A percentile compares a stretch with the other conserved stretches of the same genome.
Evolutionary conservation across 2,329 filamentous ascomycete genomes (phyloP).

Genomic region (Lachnellula hyalina): DNA sequence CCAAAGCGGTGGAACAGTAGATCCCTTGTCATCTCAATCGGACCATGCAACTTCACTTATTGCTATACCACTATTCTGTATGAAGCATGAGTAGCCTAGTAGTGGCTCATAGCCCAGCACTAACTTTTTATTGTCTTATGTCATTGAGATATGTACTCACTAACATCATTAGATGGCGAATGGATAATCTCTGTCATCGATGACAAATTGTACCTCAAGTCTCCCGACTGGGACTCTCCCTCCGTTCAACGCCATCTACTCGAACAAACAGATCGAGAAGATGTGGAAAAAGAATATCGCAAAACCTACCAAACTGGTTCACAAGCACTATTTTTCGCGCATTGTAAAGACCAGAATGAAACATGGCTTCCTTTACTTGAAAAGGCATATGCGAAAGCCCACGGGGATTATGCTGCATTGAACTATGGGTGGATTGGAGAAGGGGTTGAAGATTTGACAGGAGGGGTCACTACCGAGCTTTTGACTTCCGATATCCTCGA

Average conservation of each 20-base stretch:
- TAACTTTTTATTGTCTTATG: neutral
- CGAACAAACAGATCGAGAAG: conserved; percentile 68
- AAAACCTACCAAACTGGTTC: conserved; percentile 49
- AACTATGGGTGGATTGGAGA: conserved; percentile 62
- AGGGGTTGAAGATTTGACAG: conserved; percentile 54
- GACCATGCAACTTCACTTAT: too few species aligned
- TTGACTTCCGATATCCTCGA: conserved; percentile 69
- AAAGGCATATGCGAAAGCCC: conserved; percentile 80
- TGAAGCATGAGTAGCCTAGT: too few species aligned
- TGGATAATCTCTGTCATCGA: conserved; percentile 92
- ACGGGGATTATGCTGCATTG: conserved; percentile 73
- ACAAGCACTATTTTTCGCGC: conserved; percentile 71
- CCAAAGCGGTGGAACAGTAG: too few species aligned
- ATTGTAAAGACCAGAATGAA: conserved; percentile 70
- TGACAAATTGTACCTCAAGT: conserved; percentile 81
- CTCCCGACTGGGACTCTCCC: conserved; percentile 75
- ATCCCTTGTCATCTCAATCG: too few species aligned
- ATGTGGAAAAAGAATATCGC: conserved; percentile 67
- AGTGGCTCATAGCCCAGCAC: too few species aligned
- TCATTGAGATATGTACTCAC: neutral
- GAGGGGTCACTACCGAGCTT: conserved; percentile 67
- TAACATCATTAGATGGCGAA: conserved; percentile 57
- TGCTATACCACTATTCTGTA: too few species aligned
- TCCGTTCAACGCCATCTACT: conserved; percentile 69
- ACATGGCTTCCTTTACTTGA: conserved; percentile 78